Base-by-base conservation (phyloP, 2,329 filamentous ascomycete genomes). In the Parafenestella ontariensis region DNA sequence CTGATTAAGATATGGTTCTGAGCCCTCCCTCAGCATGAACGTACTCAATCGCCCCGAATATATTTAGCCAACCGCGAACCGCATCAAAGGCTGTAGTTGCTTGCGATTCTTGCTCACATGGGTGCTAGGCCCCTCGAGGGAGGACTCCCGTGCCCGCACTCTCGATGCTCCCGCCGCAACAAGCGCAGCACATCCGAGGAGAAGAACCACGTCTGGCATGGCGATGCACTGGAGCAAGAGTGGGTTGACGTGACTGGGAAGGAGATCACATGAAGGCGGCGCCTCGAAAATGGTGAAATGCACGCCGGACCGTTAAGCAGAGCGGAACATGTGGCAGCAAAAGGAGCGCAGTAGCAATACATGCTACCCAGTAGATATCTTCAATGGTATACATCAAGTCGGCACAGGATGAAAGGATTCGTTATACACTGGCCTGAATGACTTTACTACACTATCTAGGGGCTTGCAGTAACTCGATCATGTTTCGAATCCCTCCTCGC, bases 1-100 rank as follows among this genome's bases (percentile, higher is more conserved):
- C 78, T 91, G 40, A 87, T 90, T 64, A 85, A 87, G 70, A 88
- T 88, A 49, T 82, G 80, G 79, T 76, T 75, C 58, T 76, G 69
- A 74, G 61, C 49, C 56, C 58, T 60, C 36, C 36, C 53, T 36
- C 28, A 62, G 46, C 56, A 65, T 45, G 21, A 55, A 52, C 10
- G 24, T 46, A 21, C 37, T 39, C 5, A 28, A 8, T 5, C 40
- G 11, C 39, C 31, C 29, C 49, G 24, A 39, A 56, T 52, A 64
- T 56, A 43, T 39, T 40, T 49, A 31, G 31, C 17, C n/a, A 46
- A 8, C 49, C 39, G 17, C 37, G 23, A 48, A 31, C 6, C 36
- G 20, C 18, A 36, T 18, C 8, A 34, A 44, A 49, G 21, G 2
- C 17, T 13, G 3, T 21, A 20, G 7, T 9, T n/a, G n/a, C 29